These are phyloP conservation scores for Irpex sp. DNA, from an alignment of 1,284 basidiomycete genomes.

Conservation along the genomic window DNA sequence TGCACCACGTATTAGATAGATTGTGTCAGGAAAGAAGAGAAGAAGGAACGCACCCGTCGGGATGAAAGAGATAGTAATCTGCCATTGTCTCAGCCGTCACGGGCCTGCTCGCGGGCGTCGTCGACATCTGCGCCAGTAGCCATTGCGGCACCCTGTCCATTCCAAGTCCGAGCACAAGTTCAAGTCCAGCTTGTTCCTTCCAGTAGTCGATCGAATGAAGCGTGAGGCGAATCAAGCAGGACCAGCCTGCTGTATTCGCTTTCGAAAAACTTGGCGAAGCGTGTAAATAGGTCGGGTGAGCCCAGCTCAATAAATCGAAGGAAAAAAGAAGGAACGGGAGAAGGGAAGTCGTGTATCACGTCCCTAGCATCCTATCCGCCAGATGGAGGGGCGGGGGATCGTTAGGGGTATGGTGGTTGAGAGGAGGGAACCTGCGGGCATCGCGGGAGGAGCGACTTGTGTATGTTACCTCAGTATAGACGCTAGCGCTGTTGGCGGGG, in stretches of 20 bases:
- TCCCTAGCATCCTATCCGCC: background rate
- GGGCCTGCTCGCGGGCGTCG: background rate
- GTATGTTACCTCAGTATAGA: too few species aligned
- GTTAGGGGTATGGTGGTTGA: background rate
- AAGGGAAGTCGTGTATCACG: background rate
- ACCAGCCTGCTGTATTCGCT: conserved; percentile 6
- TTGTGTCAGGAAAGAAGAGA: too few species aligned
- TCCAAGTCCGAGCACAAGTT: background rate
- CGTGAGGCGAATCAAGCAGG: conserved; percentile 5
- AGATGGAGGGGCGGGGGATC: background rate
- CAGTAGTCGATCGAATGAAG: background rate
- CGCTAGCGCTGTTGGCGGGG: background rate
- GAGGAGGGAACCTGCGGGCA: background rate
- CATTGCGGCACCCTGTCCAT: background rate
- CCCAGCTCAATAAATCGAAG: conserved; percentile 6
- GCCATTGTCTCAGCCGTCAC: background rate
- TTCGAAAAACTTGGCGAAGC: background rate
- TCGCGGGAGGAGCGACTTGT: too few species aligned
- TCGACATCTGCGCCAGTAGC: background rate
- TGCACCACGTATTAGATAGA: too few species aligned
- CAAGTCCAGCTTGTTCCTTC: too few species aligned
- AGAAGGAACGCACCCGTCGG: conserved; percentile 10
- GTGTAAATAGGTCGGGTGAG: conserved; percentile 1
- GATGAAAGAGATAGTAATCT: conserved; percentile 7
- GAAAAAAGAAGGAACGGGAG: background rate